Evolutionary conservation across 2,329 filamentous ascomycete species (phyloP).

Genomic region (Neofusicoccum laricinum): DNA sequence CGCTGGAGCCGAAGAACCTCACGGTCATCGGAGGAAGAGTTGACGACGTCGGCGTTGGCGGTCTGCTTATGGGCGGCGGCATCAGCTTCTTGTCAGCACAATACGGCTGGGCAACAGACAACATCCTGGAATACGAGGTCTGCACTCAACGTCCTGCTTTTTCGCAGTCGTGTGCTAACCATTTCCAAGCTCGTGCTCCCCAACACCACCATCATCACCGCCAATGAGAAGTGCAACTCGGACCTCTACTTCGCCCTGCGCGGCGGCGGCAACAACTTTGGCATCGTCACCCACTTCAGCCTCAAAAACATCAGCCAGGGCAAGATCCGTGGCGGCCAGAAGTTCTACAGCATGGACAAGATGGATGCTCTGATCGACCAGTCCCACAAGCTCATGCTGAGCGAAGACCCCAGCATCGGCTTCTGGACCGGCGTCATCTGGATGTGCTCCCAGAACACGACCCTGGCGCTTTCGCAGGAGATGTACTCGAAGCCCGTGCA

Average conservation of each 20-base stretch:
- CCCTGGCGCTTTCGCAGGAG: conserved; percentile 24
- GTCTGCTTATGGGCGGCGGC: conserved; percentile 18
- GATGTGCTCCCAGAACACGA: conserved; percentile 17
- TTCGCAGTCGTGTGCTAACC: background rate
- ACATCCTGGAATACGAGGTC: background rate
- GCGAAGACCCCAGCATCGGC: conserved; percentile 20
- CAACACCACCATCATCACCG: conserved; percentile 7
- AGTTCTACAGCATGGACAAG: conserved; percentile 25
- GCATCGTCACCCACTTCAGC: conserved; percentile 36
- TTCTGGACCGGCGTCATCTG: conserved; percentile 3
- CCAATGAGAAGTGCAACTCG: background rate
- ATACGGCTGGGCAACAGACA: background rate
- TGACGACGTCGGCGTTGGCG: conserved; percentile 18
- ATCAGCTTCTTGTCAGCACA: conserved; percentile 9
- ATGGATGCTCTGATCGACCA: conserved; percentile 23
- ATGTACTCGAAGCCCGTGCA: conserved; percentile 25
- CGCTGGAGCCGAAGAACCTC: conserved; percentile 3
- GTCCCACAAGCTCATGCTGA: conserved; percentile 21
- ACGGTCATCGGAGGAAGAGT: conserved; percentile 17
- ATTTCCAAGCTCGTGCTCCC: background rate
- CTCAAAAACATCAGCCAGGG: conserved; percentile 15
- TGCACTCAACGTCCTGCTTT: background rate
- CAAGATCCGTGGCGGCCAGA: conserved; percentile 36
- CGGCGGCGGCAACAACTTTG: conserved; percentile 37
- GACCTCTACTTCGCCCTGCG: conserved; percentile 39